Conservation (phyloP, 2,329 filamentous ascomycete species). For the Colletotrichum chlorophyti region DNA sequence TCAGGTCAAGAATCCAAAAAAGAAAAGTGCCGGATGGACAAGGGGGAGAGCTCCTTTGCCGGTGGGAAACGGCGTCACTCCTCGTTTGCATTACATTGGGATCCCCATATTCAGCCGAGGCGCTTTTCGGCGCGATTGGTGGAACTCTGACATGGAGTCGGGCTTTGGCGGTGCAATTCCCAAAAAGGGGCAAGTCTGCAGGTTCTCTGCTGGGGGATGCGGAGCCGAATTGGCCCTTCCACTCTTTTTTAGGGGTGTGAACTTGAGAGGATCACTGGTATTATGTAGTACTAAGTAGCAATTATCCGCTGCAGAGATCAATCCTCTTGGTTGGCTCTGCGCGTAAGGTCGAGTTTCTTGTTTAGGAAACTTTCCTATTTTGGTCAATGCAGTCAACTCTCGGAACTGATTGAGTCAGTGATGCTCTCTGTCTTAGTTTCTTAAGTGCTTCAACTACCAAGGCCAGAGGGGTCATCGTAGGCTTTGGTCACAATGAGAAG, state of each 20-base stretch:
- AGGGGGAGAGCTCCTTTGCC: too few species aligned
- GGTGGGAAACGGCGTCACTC: slow-evolving; percentile 10
- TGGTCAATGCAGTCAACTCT: too few species aligned
- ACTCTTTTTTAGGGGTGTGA: neutral
- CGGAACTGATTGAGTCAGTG: too few species aligned
- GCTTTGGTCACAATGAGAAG: too few species aligned
- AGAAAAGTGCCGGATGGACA: too few species aligned
- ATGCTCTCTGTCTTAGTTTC: too few species aligned
- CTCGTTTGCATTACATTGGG: slow-evolving; percentile 23
- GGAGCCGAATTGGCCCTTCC: neutral
- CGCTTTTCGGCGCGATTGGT: slow-evolving; percentile 13
- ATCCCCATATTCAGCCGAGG: neutral
- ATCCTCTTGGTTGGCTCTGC: neutral
- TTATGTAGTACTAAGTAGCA: too few species aligned
- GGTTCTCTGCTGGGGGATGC: slow-evolving; percentile 12
- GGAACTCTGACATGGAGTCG: slow-evolving; percentile 3
- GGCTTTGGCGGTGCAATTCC: slow-evolving; percentile 2
- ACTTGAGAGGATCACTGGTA: too few species aligned
- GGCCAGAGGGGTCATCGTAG: too few species aligned
- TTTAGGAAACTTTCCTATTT: neutral
- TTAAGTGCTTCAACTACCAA: too few species aligned
- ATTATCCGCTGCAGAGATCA: neutral
- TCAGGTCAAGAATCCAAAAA: too few species aligned
- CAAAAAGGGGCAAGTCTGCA: slow-evolving; percentile 18
- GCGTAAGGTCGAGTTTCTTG: neutral